Conservation (phyloP, 2,329 filamentous ascomycete genomes). For the Alternaria gaisen region DNA sequence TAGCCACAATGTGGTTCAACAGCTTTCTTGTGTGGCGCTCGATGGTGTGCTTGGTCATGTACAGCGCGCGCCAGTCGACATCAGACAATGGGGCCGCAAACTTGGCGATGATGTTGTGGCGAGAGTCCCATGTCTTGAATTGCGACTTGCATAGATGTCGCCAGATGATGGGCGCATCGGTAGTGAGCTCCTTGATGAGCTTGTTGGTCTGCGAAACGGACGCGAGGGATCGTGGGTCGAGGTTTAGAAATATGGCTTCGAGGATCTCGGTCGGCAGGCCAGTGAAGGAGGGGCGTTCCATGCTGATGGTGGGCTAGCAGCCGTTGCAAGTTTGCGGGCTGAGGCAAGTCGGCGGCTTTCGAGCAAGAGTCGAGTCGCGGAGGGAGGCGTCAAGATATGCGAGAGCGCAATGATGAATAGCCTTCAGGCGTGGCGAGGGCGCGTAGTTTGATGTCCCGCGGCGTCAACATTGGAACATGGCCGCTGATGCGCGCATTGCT, state of each 20-base stretch:
- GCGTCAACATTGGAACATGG: conserved; percentile 21
- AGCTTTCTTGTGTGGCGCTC: conserved; percentile 45
- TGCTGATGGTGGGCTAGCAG: background rate
- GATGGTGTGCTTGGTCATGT: conserved; percentile 47
- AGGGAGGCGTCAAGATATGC: background rate
- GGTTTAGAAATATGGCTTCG: conserved; percentile 75
- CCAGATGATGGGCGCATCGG: conserved; percentile 81
- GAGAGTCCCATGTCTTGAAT: conserved; percentile 78
- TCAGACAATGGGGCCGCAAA: conserved; percentile 58
- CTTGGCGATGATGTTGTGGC: conserved; percentile 45
- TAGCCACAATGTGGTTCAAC: conserved; percentile 74
- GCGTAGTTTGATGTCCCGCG: conserved; percentile 3
- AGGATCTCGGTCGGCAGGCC: conserved; percentile 84
- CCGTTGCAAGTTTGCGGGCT: background rate
- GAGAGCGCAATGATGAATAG: background rate
- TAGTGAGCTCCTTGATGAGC: conserved; percentile 71
- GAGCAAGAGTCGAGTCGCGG: background rate
- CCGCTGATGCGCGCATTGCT: conserved; percentile 25
- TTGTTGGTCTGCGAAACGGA: conserved; percentile 68
- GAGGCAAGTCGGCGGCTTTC: background rate
- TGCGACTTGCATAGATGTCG: conserved; percentile 72
- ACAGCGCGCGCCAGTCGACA: conserved; percentile 75
- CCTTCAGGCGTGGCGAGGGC: conserved; percentile 4
- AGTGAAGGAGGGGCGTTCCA: conserved; percentile 33
- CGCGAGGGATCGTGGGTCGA: conserved; percentile 61